These are phyloP conservation scores for Paspalum notatum DNA, from an alignment of 176 grass and related monocot genomes.

Conservation along the genomic window DNA sequence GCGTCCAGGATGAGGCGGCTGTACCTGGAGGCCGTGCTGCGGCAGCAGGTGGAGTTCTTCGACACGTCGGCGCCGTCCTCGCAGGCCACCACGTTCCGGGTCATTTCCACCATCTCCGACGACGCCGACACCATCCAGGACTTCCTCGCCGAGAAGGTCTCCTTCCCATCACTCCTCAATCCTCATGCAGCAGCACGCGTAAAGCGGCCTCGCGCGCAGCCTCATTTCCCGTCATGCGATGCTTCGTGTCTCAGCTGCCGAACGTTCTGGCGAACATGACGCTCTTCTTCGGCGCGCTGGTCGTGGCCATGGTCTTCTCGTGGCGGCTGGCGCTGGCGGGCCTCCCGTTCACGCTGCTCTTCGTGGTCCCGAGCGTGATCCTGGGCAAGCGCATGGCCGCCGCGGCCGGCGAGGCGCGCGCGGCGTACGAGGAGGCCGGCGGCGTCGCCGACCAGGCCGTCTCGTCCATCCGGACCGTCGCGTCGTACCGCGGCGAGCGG, in stretches of 20 bases:
- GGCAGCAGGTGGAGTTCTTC: constrained; percentile 61
- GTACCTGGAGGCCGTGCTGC: constrained; percentile 64
- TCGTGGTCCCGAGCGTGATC: constrained; percentile 48
- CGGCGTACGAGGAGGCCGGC: constrained; percentile 52
- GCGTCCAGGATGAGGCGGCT: constrained; percentile 51
- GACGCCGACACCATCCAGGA: constrained; percentile 66
- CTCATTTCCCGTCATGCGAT: background rate
- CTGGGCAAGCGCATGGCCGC: constrained; percentile 51
- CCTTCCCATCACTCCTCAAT: background rate
- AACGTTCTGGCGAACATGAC: constrained; percentile 49
- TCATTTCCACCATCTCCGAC: constrained; percentile 69
- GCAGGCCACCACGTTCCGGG: constrained; percentile 46
- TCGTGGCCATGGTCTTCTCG: constrained; percentile 44
- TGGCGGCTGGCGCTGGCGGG: constrained; percentile 63
- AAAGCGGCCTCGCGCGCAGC: background rate
- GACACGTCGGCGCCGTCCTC: constrained; percentile 41
- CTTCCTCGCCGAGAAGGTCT: constrained; percentile 65
- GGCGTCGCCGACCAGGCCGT: constrained; percentile 57
- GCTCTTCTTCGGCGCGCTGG: constrained; percentile 47
- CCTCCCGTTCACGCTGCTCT: constrained; percentile 55
- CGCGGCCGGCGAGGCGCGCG: constrained; percentile 26
- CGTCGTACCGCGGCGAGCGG: constrained; percentile 48
- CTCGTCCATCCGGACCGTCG: constrained; percentile 59
- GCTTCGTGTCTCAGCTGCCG: constrained; percentile 47
- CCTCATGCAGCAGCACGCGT: background rate